Conservation (phyloP, 352 stramenopile genomes). For the Pythium vanterpoolii region DNA sequence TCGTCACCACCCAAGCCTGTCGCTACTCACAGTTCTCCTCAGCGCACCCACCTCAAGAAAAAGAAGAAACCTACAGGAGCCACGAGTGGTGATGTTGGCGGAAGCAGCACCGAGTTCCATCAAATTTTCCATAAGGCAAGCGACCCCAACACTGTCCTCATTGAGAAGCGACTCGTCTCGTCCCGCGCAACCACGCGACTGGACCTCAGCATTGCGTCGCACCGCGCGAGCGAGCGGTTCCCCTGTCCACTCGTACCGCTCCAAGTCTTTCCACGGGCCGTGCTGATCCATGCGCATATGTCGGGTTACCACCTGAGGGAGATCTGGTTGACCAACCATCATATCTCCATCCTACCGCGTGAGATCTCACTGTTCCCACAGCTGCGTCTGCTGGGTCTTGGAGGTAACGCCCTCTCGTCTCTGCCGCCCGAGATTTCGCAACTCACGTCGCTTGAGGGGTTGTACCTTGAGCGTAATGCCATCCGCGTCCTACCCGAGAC, state of each 20-base stretch:
- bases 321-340: constrained; percentile 69
- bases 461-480: constrained; percentile 69
- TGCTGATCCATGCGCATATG: constrained; percentile 32
- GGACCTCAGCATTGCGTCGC: constrained; percentile 35
- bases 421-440: constrained; percentile 39
- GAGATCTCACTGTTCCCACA: constrained; percentile 44
- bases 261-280: constrained; percentile 39
- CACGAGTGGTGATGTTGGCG: neutral
- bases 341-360: constrained; percentile 31
- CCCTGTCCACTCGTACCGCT: constrained; percentile 1
- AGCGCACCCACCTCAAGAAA: neutral
- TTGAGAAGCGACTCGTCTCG: constrained; percentile 32
- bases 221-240: neutral
- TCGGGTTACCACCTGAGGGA: constrained; percentile 41
- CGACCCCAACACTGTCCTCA: constrained; percentile 4
- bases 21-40: neutral
- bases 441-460: constrained; percentile 37
- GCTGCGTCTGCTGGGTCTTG: constrained; percentile 56
- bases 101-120: neutral
- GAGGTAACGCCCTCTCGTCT: constrained; percentile 46
- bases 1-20: neutral
- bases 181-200: constrained; percentile 29
- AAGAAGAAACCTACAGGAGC: neutral
- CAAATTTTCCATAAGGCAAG: neutral
- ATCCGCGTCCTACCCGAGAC: constrained; percentile 35